Conservation (phyloP, 2,329 filamentous ascomycete genomes). For the Paecilomyces niveus region DNA sequence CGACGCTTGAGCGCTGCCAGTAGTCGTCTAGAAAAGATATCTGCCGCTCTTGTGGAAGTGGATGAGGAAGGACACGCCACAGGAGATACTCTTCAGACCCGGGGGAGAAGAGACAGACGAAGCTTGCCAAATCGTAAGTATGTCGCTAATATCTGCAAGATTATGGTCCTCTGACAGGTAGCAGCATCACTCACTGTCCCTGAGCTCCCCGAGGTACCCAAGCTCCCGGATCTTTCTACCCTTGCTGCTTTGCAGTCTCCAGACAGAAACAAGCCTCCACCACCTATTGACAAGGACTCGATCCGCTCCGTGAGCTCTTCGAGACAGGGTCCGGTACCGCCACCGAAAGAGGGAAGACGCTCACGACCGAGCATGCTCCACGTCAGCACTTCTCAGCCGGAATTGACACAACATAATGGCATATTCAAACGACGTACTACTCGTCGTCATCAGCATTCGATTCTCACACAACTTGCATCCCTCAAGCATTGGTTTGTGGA, state of each 20-base stretch:
- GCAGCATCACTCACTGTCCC: slow-evolving; percentile 50
- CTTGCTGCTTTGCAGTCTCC: slow-evolving; percentile 24
- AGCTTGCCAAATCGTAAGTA: slow-evolving; percentile 48
- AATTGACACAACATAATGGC: slow-evolving; percentile 51
- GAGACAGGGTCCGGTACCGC: slow-evolving; percentile 67
- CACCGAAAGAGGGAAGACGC: slow-evolving; percentile 77
- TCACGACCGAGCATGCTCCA: slow-evolving; percentile 81
- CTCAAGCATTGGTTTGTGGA: slow-evolving; percentile 70
- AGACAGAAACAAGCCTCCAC: slow-evolving; percentile 46
- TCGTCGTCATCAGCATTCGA: slow-evolving; percentile 54
- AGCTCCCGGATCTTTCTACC: slow-evolving; percentile 55
- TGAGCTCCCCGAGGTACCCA: slow-evolving; percentile 71
- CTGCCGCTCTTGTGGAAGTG: slow-evolving; percentile 68
- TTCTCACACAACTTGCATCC: slow-evolving; percentile 59
- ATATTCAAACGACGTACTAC: slow-evolving; percentile 48
- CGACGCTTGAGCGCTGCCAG: slow-evolving; percentile 83
- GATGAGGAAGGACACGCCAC: slow-evolving; percentile 60
- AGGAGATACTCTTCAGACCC: slow-evolving; percentile 55
- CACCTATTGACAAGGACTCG: slow-evolving; percentile 66
- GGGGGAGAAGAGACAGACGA: slow-evolving; percentile 71
- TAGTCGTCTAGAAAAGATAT: slow-evolving; percentile 73
- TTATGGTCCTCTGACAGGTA: not conserved
- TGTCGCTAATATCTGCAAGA: not conserved
- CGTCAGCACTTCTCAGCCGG: slow-evolving; percentile 65
- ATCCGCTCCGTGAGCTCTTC: slow-evolving; percentile 71